Percentiles rank a stretch among this genome's conserved stretches.
phyloP scores from a whole-genome alignment of 345 rosid genomes.

The Citrus trifoliata region DNA sequence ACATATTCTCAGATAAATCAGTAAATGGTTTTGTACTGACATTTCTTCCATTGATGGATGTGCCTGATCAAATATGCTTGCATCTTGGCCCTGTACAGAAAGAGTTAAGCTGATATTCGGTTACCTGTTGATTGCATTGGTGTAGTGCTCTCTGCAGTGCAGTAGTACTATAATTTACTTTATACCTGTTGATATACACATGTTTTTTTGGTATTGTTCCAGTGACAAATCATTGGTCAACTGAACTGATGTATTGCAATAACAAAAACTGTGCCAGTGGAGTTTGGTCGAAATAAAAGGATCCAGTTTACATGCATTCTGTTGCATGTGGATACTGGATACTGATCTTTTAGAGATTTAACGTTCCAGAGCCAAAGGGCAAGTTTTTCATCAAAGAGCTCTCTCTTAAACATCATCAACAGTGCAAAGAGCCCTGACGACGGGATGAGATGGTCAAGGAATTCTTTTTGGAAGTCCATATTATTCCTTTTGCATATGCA shows the following conservation, averaged over 20 bases:
- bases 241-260: constrained; percentile 37
- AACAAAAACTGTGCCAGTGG: constrained; percentile 64
- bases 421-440: constrained; percentile 56
- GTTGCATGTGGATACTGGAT: constrained; percentile 93
- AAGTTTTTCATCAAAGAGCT: constrained; percentile 80
- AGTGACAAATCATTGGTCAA: background rate
- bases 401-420: constrained; percentile 64
- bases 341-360: constrained; percentile 69
- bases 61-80: too few relatives aligned
- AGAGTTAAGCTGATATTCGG: too few relatives aligned
- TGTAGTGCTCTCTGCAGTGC: too few relatives aligned
- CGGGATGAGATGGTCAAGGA: constrained; percentile 92
- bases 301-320: constrained; percentile 70
- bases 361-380: constrained; percentile 55
- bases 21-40: too few relatives aligned
- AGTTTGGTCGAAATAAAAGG: constrained; percentile 63
- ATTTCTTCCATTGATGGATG: too few relatives aligned
- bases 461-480: constrained; percentile 58
- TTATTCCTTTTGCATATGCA: background rate
- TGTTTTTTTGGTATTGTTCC: background rate
- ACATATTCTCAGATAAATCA: too few relatives aligned
- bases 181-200: background rate
- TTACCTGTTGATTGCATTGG: too few relatives aligned
- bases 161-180: background rate
- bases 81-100: too few relatives aligned